A percentile compares a stretch with the other conserved stretches of the same genome.
These are phyloP conservation scores for Colletotrichum orchidophilum DNA, from an alignment of 2,329 filamentous ascomycete genomes.

Conservation along the genomic window DNA sequence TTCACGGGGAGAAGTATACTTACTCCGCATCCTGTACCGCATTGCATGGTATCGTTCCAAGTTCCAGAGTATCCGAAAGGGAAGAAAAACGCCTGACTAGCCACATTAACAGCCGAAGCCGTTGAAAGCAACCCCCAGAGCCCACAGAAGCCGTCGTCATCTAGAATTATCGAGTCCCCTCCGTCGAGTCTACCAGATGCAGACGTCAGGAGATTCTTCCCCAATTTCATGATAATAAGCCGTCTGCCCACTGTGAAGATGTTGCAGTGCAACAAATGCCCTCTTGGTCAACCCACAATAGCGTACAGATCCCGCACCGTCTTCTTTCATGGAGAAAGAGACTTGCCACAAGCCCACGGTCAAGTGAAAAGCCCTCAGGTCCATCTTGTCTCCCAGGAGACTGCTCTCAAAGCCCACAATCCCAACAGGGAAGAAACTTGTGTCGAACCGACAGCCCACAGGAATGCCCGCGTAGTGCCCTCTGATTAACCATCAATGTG, in stretches of 20 bases:
- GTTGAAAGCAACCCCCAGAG: constrained; percentile 33
- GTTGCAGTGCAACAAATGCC: constrained; percentile 39
- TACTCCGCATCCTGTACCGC: constrained; percentile 32
- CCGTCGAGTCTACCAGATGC: constrained; percentile 34
- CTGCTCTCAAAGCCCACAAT: constrained; percentile 64
- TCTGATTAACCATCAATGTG: constrained; percentile 51
- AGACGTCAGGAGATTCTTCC: constrained; percentile 43
- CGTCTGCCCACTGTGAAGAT: constrained; percentile 37
- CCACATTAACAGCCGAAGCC: constrained; percentile 20
- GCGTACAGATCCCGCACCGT: constrained; percentile 30
- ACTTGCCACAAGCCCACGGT: constrained; percentile 44
- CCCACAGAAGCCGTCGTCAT: constrained; percentile 44
- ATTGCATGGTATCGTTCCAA: constrained; percentile 32
- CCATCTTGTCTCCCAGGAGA: constrained; percentile 57
- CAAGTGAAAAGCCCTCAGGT: constrained; percentile 62
- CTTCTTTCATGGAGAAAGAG: constrained; percentile 9
- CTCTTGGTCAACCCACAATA: constrained; percentile 40
- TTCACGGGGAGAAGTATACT: constrained; percentile 33
- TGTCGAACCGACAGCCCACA: constrained; percentile 66
- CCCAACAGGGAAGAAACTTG: constrained; percentile 45
- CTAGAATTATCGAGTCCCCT: constrained; percentile 43
- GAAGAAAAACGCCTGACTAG: constrained; percentile 33
- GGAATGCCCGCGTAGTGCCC: constrained; percentile 56
- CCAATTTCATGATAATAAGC: constrained; percentile 39
- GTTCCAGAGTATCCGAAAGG: constrained; percentile 26